These are phyloP conservation scores for Chamaecyparis obtusa DNA, from an alignment of 75 land plant genomes.

Conservation along the genomic window DNA sequence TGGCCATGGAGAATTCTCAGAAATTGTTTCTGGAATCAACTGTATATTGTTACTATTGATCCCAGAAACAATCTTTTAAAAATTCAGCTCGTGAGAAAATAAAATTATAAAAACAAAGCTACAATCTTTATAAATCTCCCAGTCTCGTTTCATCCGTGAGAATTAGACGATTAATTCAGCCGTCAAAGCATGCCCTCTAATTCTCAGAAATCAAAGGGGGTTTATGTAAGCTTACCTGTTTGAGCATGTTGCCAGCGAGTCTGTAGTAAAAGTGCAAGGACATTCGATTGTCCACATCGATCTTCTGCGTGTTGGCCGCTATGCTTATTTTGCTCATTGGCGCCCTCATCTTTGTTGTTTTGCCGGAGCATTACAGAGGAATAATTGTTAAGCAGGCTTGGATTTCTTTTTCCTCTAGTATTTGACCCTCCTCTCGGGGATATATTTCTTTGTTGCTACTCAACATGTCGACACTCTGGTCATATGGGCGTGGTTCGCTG, in stretches of 20 bases:
- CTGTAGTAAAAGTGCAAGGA: conserved; percentile 72
- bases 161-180: not conserved
- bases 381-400: not conserved
- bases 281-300: conserved; percentile 82
- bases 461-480: not conserved
- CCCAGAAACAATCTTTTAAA: too few relatives aligned
- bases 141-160: not conserved
- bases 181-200: not conserved
- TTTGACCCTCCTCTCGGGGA: not conserved
- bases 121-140: not conserved
- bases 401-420: not conserved
- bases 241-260: conserved; percentile 77
- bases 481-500: not conserved
- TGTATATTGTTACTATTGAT: too few relatives aligned
- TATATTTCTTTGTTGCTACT: not conserved
- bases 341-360: conserved; percentile 17
- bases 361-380: not conserved
- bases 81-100: not conserved
- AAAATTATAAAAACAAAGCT: not conserved
- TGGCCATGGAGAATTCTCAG: too few relatives aligned
- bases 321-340: conserved; percentile 49
- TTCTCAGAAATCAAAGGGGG: not conserved
- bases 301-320: conserved; percentile 55
- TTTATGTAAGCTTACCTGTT: conserved; percentile 44
- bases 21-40: too few relatives aligned